Percentiles rank a stretch among this genome's conserved stretches.
These are phyloP conservation scores for Garcia nutans DNA, from an alignment of 345 rosid species.

Conservation along the genomic window DNA sequence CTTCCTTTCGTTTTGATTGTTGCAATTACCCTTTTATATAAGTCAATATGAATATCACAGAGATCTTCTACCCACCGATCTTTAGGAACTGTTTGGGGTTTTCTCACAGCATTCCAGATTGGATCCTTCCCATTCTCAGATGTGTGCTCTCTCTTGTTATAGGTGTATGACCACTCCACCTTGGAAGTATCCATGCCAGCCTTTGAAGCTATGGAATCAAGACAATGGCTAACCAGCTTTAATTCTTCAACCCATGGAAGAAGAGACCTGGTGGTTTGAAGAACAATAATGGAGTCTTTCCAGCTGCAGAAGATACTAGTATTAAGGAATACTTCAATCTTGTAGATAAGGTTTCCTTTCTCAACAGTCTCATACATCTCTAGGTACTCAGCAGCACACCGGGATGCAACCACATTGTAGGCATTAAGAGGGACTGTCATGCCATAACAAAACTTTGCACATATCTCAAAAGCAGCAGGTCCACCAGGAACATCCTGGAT, in stretches of 20 bases:
- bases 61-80: constrained; percentile 66
- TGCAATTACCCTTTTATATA: constrained; percentile 42
- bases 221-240: constrained; percentile 32
- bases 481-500: constrained; percentile 82
- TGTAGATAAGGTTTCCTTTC: constrained; percentile 52
- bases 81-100: constrained; percentile 39
- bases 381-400: constrained; percentile 73
- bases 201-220: constrained; percentile 44
- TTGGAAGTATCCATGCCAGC: constrained; percentile 43
- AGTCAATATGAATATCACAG: constrained; percentile 45
- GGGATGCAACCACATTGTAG: constrained; percentile 75
- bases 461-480: constrained; percentile 74
- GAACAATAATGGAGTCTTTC: constrained; percentile 52
- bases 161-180: constrained; percentile 52
- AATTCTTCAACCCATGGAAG: constrained; percentile 33
- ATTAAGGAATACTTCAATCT: constrained; percentile 54
- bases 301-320: constrained; percentile 48
- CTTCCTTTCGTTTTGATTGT: constrained; percentile 36
- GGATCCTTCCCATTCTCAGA: constrained; percentile 33
- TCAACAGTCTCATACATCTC: constrained; percentile 54
- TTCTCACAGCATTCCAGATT: constrained; percentile 30
- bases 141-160: constrained; percentile 46
- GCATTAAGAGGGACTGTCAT: constrained; percentile 87
- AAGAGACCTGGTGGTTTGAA: constrained; percentile 45
- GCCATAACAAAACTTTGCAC: constrained; percentile 91